These are phyloP conservation scores for Myxozyma geophila DNA, from an alignment of 805 yeast genomes.

Conservation along the genomic window DNA sequence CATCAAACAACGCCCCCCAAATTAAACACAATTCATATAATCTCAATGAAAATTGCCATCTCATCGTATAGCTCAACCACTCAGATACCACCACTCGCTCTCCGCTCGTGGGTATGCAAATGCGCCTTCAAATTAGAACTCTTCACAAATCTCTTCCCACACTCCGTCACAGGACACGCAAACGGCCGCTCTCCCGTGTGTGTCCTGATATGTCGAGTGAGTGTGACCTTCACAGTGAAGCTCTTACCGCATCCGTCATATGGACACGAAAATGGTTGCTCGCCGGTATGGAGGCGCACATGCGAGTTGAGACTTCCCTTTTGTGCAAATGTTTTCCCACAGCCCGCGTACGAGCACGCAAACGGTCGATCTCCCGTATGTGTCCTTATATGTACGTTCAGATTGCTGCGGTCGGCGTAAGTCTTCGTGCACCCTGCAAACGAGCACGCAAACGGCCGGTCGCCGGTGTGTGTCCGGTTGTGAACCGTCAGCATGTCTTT, in stretches of 20 bases:
- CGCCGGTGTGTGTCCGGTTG: conserved; percentile 84
- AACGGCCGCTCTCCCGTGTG: conserved; percentile 56
- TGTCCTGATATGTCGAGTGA: conserved; percentile 80
- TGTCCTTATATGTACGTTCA: conserved; percentile 80
- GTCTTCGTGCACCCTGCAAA: conserved; percentile 48
- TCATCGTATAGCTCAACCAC: not conserved
- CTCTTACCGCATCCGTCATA: conserved; percentile 78
- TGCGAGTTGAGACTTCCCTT: conserved; percentile 81
- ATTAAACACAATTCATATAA: too few relatives aligned
- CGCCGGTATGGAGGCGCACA: conserved; percentile 84
- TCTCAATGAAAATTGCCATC: too few relatives aligned
- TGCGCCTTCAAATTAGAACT: conserved; percentile 79
- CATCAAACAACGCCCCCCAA: too few relatives aligned
- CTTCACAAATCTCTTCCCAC: conserved; percentile 51
- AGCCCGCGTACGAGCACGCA: conserved; percentile 30
- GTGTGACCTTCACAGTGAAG: conserved; percentile 86
- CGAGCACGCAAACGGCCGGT: conserved; percentile 72
- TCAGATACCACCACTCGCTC: not conserved
- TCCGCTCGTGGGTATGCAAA: conserved; percentile 42
- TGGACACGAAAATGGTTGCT: conserved; percentile 78
- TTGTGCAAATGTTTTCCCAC: conserved; percentile 38
- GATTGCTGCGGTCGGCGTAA: conserved; percentile 86
- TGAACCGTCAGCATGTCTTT: conserved; percentile 83
- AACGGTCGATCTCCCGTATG: conserved; percentile 56
- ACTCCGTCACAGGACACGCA: conserved; percentile 35